Evolutionary conservation across 192 early-diverging fungal genomes (phyloP).

Genomic region (Spinellus fusiger): DNA sequence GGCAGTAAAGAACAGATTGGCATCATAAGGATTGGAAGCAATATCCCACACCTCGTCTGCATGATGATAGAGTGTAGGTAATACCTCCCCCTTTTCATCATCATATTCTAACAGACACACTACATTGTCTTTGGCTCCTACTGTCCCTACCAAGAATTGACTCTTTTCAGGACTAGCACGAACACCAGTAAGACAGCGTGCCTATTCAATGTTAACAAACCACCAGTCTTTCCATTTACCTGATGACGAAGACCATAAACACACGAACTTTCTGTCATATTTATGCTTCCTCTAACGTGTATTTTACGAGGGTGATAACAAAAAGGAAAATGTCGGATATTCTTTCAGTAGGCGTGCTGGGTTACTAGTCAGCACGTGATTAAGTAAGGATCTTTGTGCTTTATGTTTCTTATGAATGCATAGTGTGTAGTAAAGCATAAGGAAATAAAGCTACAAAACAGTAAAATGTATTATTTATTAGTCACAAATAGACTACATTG

Average conservation of each 20-base stretch:
- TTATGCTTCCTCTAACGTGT: conserved; percentile 3
- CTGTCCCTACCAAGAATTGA: conserved; percentile 69
- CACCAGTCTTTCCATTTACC: conserved; percentile 33
- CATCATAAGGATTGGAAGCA: conserved; percentile 48
- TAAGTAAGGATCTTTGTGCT: too few species aligned
- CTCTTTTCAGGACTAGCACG: conserved; percentile 56
- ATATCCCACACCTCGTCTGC: conserved; percentile 61
- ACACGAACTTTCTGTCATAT: conserved; percentile 38
- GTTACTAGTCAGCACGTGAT: too few species aligned
- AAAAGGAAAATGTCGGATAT: too few species aligned
- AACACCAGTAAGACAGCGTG: conserved; percentile 57
- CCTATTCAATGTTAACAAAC: conserved; percentile 28
- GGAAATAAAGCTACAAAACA: too few species aligned
- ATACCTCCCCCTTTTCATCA: conserved; percentile 63
- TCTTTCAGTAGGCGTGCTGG: too few species aligned
- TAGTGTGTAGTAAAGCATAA: too few species aligned
- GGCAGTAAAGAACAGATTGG: conserved; percentile 57
- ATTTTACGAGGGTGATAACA: too few species aligned
- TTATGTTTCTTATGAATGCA: too few species aligned
- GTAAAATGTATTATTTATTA: too few species aligned
- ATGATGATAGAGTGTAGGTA: conserved; percentile 53
- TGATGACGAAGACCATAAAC: conserved; percentile 63
- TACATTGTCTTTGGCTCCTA: conserved; percentile 55
- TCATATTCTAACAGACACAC: conserved; percentile 69
- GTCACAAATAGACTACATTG: too few species aligned